A percentile compares a stretch with the other conserved stretches of the same genome.
Conservation (phyloP, 305 asterid genomes). For the Fraxinus velutina region DNA sequence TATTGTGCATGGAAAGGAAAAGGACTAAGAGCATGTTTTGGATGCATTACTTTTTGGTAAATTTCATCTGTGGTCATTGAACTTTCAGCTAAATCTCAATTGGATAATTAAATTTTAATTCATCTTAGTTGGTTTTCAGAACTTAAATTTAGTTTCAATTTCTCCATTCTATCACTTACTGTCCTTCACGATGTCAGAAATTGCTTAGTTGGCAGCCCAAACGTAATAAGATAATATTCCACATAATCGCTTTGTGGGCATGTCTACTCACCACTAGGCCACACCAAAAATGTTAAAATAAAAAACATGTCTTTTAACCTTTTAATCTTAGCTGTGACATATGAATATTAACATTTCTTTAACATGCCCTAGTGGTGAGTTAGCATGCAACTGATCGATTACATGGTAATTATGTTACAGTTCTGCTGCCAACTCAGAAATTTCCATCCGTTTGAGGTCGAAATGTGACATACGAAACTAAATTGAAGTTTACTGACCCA, state of each 20-base stretch:
- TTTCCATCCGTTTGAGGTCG: background rate
- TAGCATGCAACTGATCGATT: background rate
- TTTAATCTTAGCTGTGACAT: background rate
- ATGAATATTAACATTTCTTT: background rate
- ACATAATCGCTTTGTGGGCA: background rate
- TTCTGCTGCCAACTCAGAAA: background rate
- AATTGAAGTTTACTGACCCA: background rate
- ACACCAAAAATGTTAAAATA: background rate
- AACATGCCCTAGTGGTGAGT: background rate
- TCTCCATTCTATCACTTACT: background rate
- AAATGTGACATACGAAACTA: background rate
- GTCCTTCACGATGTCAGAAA: background rate
- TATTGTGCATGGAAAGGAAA: background rate
- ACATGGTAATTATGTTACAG: background rate
- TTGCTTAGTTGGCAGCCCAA: background rate
- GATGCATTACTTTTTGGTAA: background rate
- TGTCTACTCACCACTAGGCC: background rate
- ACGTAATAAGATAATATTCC: background rate
- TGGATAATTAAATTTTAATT: background rate
- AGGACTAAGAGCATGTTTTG: background rate
- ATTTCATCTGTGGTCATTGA: background rate
- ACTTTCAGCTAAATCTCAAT: background rate
- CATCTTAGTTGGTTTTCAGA: background rate
- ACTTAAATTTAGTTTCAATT: background rate
- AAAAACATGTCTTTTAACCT: background rate